A percentile compares a stretch with the other conserved stretches of the same genome.
Conservation (phyloP, 495 filamentous ascomycete species). For the Penicillium egyptiacum region DNA sequence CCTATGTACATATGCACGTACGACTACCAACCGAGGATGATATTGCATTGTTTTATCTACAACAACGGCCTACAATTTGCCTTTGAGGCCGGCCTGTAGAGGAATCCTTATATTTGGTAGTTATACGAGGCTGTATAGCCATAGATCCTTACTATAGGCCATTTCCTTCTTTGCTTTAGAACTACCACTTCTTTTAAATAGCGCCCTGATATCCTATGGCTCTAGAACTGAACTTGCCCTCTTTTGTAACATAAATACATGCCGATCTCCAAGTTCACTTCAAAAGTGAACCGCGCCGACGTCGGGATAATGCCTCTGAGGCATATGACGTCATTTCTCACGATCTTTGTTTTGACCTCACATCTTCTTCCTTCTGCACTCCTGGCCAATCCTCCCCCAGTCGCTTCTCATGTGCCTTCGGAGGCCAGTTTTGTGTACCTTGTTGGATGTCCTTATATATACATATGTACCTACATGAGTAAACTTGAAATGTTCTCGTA, state of each 20-base stretch:
- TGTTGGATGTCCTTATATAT: neutral
- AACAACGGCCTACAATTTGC: neutral
- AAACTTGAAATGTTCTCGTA: neutral
- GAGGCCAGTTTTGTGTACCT: neutral
- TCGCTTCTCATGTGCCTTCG: neutral
- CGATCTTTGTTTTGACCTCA: slow-evolving; percentile 3
- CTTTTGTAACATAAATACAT: neutral
- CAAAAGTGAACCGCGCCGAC: neutral
- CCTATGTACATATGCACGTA: no score
- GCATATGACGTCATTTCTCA: neutral
- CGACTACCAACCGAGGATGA: neutral
- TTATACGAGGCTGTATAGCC: neutral
- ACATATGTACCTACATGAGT: neutral
- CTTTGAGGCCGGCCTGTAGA: neutral
- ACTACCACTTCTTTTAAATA: neutral
- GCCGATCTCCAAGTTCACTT: neutral
- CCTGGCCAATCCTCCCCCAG: no score
- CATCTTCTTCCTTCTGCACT: neutral
- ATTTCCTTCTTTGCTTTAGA: neutral
- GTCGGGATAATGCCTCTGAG: slow-evolving; percentile 10
- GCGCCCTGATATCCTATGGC: neutral
- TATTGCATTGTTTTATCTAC: neutral
- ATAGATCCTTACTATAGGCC: neutral
- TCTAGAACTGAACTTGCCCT: neutral
- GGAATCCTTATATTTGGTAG: neutral